Evolutionary conservation across 805 yeast genomes (phyloP), one percentile per base, ranked within the genome.

Genomic region (Pichia scutulata): DNA sequence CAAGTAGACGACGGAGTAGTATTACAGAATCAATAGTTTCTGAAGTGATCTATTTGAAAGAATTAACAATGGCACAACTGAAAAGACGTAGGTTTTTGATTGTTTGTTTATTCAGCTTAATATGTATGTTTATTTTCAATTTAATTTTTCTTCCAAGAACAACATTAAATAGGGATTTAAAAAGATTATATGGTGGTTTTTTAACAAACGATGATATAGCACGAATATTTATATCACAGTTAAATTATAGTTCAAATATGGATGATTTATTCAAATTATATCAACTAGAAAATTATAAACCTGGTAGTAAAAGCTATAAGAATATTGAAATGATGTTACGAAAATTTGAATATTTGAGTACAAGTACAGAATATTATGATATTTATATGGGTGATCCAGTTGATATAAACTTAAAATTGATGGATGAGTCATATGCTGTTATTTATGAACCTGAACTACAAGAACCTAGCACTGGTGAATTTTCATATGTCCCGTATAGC

Each of bases 81-180:
- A 63, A 62, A 49, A 55, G 64, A 26, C 65, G 64, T 44, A 55
- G 76, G 47, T 73, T 81, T 50, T 42, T 59, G 4, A 44, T 52
- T 14, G 49, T 57, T 21, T 53, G 51, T 8, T 43, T 57, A 3
- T 57, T 57, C 39, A 65, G 75, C 63, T 69, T 74, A 56, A 72
- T 74, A 53, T 67, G 74, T 44, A 61, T 70, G 22, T 86, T 87
- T 1, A 52, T 80, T 2, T 80, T 86, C 61, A 78, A 86, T 40
- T 70, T 87, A 46, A 78, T 84, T 0, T 89, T 89, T 62, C 70
- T 89, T 16, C 97, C 96, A 2, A 67, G 96, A 51, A 87, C 97
- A 1, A 86, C 96, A 2, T 69, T 88, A 19, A 80, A 85, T 46
- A 70, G 96, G 55, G 97, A 90, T 65, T 79, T 86, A 59, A 75